These are phyloP conservation scores for Immersiporthe knoxdaviesiana DNA, from an alignment of 2,329 filamentous ascomycete species.

Conservation along the genomic window DNA sequence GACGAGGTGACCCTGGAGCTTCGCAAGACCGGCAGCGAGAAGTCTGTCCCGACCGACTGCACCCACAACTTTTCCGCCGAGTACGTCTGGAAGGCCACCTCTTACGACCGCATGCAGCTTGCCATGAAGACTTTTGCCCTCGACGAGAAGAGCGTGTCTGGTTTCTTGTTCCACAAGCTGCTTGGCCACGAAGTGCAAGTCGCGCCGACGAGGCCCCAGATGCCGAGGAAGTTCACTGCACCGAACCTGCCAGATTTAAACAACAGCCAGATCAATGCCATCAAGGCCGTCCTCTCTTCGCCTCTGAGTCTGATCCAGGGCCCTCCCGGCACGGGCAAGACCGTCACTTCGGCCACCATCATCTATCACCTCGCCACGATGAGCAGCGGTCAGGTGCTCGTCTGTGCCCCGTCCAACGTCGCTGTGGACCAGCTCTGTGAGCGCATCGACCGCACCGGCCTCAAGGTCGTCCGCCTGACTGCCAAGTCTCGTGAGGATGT, in stretches of 20 bases:
- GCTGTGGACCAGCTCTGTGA: conserved; percentile 98
- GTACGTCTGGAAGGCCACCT: conserved; percentile 99
- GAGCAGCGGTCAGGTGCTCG: conserved; percentile 90
- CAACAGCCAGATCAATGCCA: conserved; percentile 91
- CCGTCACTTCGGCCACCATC: conserved; percentile 96
- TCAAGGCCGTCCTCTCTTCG: conserved; percentile 92
- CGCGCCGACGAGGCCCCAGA: conserved; percentile 90
- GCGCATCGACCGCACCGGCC: conserved; percentile 88
- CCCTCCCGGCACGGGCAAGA: conserved; percentile 96
- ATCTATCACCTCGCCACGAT: conserved; percentile 97
- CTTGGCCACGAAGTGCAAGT: conserved; percentile 93
- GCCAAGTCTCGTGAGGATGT: conserved; percentile 98
- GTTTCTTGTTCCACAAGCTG: conserved; percentile 97
- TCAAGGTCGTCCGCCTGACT: conserved; percentile 97
- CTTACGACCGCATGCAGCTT: conserved; percentile 98
- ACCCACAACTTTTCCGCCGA: conserved; percentile 98
- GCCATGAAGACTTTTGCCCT: conserved; percentile 99
- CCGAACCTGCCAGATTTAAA: conserved; percentile 94
- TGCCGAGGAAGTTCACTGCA: conserved; percentile 96
- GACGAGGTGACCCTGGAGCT: conserved; percentile 96
- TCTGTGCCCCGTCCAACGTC: conserved; percentile 97
- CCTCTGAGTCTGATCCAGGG: conserved; percentile 96
- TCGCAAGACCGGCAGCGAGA: conserved; percentile 92
- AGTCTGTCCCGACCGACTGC: conserved; percentile 92
- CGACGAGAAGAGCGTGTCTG: conserved; percentile 97